Percentiles rank a stretch among this genome's conserved stretches.
phyloP scores from a whole-genome alignment of 768 basidiomycete species.

The Xanthoconium stramineum region DNA sequence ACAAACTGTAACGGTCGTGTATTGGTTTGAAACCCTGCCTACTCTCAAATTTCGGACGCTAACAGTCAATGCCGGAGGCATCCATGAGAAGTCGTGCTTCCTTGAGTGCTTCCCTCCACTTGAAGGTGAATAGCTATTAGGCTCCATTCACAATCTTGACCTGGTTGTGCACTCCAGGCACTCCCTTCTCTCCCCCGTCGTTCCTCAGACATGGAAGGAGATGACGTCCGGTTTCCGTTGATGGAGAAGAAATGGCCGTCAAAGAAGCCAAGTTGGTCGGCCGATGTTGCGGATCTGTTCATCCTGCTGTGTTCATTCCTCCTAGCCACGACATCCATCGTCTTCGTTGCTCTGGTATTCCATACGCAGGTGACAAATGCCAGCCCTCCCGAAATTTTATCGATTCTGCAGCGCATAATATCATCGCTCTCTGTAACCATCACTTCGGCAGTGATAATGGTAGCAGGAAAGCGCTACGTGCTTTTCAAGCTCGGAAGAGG shows the following conservation, averaged over 20 bases:
- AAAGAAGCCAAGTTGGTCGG: neutral
- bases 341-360: constrained; percentile 6
- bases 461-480: constrained; percentile 14
- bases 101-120: neutral
- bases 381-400: neutral
- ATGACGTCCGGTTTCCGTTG: neutral
- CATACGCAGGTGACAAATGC: neutral
- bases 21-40: neutral
- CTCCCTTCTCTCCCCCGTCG: neutral
- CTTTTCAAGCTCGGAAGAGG: constrained; percentile 8
- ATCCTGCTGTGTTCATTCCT: constrained; percentile 5
- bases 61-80: neutral
- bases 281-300: constrained; percentile 9
- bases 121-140: neutral
- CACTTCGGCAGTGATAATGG: constrained; percentile 13
- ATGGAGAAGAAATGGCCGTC: neutral
- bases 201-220: neutral
- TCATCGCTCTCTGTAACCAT: constrained; percentile 11
- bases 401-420: constrained; percentile 5
- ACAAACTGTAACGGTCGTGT: no score
- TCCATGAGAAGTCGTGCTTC: neutral
- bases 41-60: no score
- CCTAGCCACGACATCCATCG: constrained; percentile 1
- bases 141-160: neutral
- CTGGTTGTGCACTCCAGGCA: neutral